These are phyloP conservation scores for Nemophila menziesii DNA, from an alignment of 257 asterid genomes.

Conservation along the genomic window DNA sequence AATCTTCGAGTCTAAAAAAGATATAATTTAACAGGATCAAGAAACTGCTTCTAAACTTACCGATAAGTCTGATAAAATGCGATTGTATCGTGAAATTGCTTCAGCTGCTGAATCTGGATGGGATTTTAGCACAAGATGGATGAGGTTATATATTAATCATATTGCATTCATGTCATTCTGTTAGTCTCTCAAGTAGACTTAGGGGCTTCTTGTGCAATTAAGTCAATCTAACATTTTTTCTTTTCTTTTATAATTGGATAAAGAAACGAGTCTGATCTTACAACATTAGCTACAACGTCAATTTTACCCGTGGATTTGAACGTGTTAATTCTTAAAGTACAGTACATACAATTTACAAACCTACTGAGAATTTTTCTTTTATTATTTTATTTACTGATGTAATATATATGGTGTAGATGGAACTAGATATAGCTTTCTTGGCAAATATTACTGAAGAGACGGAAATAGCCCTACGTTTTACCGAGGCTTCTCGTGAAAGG, in stretches of 20 bases:
- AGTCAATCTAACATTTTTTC: no score
- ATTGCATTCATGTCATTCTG: background rate
- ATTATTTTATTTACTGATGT: conserved; percentile 1
- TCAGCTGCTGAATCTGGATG: conserved; percentile 94
- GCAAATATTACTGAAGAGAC: conserved; percentile 46
- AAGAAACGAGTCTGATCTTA: conserved; percentile 57
- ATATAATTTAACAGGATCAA: conserved; percentile 36
- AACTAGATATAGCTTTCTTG: conserved; percentile 56
- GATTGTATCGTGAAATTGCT: conserved; percentile 66
- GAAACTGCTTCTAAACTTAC: conserved; percentile 62
- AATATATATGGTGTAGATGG: conserved; percentile 46
- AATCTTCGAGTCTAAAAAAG: background rate
- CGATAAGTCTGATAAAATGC: conserved; percentile 29
- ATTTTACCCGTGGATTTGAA: conserved; percentile 86
- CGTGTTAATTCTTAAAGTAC: conserved; percentile 66
- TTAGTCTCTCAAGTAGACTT: background rate
- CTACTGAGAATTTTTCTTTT: background rate
- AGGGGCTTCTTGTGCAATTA: background rate
- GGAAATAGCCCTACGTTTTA: conserved; percentile 21
- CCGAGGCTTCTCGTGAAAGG: conserved; percentile 45
- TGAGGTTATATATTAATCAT: conserved; percentile 42
- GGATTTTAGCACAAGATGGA: conserved; percentile 96
- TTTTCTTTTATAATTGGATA: background rate
- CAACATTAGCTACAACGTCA: conserved; percentile 62
- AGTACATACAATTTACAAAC: conserved; percentile 1